Evolutionary conservation across 129 eudicot genomes (phyloP).

Genomic region (Gnaphalium uliginosum): DNA sequence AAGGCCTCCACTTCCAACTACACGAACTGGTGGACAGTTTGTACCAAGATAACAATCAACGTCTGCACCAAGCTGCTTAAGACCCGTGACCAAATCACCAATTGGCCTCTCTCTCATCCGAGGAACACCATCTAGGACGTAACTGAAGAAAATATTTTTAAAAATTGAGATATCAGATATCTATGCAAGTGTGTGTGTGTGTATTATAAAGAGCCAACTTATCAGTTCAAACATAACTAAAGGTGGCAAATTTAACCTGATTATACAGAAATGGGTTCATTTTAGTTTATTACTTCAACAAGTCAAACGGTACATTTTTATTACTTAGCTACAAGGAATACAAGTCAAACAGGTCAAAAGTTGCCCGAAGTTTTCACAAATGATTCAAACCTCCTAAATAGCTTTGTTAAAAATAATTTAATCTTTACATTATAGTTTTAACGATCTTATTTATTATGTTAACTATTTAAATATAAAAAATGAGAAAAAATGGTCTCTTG

Average conservation of each 20-base stretch:
- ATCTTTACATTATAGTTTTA: neutral
- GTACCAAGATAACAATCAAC: constrained; percentile 95
- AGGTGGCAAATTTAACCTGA: neutral
- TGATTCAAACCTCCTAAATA: neutral
- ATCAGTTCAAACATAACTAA: neutral
- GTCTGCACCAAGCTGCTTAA: constrained; percentile 95
- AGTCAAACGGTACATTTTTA: neutral
- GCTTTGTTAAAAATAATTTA: neutral
- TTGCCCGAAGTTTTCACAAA: neutral
- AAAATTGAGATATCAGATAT: neutral
- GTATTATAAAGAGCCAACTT: neutral
- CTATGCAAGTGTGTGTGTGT: neutral
- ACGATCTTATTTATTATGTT: neutral
- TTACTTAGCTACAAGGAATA: neutral
- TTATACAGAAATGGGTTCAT: neutral
- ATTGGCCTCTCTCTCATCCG: constrained; percentile 99
- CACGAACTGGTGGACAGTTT: constrained; percentile 94
- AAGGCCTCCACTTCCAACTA: constrained; percentile 87
- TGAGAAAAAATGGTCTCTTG: neutral
- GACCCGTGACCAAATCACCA: constrained; percentile 91
- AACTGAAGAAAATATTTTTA: constrained; percentile 45
- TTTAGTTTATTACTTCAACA: neutral
- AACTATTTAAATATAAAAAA: too few species aligned
- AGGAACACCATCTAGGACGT: constrained; percentile 93
- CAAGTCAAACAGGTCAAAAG: neutral